These are phyloP conservation scores for Hypomyces rosellus DNA, from an alignment of 2,329 filamentous ascomycete genomes.

Conservation along the genomic window DNA sequence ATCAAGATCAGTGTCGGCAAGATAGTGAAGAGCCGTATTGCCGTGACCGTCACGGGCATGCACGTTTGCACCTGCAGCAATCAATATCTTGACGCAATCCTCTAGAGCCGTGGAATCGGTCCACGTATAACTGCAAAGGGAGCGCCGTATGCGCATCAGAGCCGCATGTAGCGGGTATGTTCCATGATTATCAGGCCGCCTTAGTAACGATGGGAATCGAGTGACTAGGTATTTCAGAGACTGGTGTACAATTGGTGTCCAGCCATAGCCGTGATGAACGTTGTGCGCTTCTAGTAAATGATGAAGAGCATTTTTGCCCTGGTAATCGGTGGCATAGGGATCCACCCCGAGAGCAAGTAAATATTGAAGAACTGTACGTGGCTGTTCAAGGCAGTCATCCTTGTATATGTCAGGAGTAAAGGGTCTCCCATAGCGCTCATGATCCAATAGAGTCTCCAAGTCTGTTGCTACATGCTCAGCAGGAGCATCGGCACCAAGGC, in stretches of 20 bases:
- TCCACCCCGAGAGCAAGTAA: background rate
- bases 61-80: background rate
- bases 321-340: background rate
- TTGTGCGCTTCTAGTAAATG: background rate
- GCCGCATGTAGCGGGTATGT: background rate
- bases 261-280: too few species aligned
- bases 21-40: constrained; percentile 5
- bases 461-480: background rate
- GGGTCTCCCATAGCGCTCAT: background rate
- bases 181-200: background rate
- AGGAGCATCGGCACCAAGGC: background rate
- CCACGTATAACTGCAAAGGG: background rate
- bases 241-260: background rate
- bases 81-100: background rate
- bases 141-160: background rate
- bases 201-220: background rate
- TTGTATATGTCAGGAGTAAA: background rate
- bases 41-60: background rate
- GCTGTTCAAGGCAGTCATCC: background rate
- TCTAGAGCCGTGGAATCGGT: background rate
- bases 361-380: background rate
- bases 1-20: background rate
- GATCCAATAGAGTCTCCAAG: background rate
- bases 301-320: constrained; percentile 3
- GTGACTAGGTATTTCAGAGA: background rate